Evolutionary conservation across 352 stramenopile species (phyloP).

Genomic region (Phytophthora sansomeana): DNA sequence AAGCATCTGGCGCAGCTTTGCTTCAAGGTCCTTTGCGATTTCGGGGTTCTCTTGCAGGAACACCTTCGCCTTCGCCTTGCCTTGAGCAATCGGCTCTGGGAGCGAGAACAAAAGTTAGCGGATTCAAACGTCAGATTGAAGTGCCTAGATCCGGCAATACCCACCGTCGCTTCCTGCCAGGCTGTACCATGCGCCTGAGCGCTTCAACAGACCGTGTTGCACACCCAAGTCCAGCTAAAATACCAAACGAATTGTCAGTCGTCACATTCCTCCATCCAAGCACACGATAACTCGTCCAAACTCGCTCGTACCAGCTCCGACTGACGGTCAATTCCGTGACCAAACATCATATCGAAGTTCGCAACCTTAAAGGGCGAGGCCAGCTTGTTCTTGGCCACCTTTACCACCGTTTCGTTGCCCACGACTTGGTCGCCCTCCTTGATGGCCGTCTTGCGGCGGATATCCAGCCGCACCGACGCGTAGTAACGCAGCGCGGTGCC

Average conservation of each 20-base stretch:
- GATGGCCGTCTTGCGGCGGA: slow-evolving; percentile 93
- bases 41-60: slow-evolving; percentile 82
- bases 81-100: slow-evolving; percentile 85
- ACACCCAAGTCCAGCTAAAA: slow-evolving; percentile 76
- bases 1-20: slow-evolving; percentile 69
- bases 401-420: slow-evolving; percentile 98
- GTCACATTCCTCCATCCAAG: neutral
- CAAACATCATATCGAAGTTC: slow-evolving; percentile 98
- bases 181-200: slow-evolving; percentile 84
- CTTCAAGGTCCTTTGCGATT: slow-evolving; percentile 75
- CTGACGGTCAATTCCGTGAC: slow-evolving; percentile 94
- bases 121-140: neutral
- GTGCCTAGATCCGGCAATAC: slow-evolving; percentile 5
- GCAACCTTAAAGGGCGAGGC: slow-evolving; percentile 96
- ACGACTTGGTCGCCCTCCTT: slow-evolving; percentile 93
- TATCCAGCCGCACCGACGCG: slow-evolving; percentile 95
- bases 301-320: slow-evolving; percentile 69
- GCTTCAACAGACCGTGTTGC: slow-evolving; percentile 78
- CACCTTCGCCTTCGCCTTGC: slow-evolving; percentile 84
- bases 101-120: slow-evolving; percentile 4
- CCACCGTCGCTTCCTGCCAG: slow-evolving; percentile 68
- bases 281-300: neutral
- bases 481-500: slow-evolving; percentile 89
- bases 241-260: neutral
- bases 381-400: slow-evolving; percentile 99